Conservation (phyloP, 2,329 filamentous ascomycete genomes). For the Diaporthe citri region DNA sequence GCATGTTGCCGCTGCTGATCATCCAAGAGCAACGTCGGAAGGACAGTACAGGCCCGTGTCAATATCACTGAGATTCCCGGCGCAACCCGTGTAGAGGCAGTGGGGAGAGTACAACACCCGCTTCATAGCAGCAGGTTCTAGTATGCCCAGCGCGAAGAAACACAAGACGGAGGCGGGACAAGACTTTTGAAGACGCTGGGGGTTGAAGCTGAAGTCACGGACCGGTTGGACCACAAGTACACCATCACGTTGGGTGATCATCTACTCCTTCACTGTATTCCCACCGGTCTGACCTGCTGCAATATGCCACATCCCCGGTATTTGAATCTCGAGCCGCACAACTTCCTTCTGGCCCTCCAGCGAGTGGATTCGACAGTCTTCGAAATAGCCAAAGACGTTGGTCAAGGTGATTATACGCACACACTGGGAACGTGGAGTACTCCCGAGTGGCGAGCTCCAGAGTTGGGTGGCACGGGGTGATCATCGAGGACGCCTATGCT, state of each 20-base stretch:
- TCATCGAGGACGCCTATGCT: conserved; percentile 63
- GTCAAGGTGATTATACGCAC: conserved; percentile 58
- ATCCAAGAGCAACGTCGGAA: conserved; percentile 46
- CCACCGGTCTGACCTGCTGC: background rate
- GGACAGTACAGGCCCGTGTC: conserved; percentile 45
- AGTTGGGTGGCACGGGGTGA: conserved; percentile 55
- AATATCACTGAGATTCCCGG: conserved; percentile 53
- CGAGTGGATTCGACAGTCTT: conserved; percentile 63
- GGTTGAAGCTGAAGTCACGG: conserved; percentile 61
- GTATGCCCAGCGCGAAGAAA: conserved; percentile 61
- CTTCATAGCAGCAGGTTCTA: conserved; percentile 46
- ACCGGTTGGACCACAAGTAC: conserved; percentile 48
- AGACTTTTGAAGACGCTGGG: conserved; percentile 56
- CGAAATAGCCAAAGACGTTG: conserved; percentile 62
- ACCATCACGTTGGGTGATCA: background rate
- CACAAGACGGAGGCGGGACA: conserved; percentile 52
- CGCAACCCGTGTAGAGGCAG: conserved; percentile 57
- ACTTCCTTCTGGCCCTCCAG: conserved; percentile 59
- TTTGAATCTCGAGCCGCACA: conserved; percentile 62
- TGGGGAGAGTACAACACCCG: conserved; percentile 56
- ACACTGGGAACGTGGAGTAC: conserved; percentile 58
- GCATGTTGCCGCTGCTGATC: conserved; percentile 45
- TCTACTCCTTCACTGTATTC: background rate
- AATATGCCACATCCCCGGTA: conserved; percentile 52
- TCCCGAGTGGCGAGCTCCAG: conserved; percentile 60